Evolutionary conservation across 495 filamentous ascomycete genomes (phyloP).

Genomic region (Aspergillus haitiensis): DNA sequence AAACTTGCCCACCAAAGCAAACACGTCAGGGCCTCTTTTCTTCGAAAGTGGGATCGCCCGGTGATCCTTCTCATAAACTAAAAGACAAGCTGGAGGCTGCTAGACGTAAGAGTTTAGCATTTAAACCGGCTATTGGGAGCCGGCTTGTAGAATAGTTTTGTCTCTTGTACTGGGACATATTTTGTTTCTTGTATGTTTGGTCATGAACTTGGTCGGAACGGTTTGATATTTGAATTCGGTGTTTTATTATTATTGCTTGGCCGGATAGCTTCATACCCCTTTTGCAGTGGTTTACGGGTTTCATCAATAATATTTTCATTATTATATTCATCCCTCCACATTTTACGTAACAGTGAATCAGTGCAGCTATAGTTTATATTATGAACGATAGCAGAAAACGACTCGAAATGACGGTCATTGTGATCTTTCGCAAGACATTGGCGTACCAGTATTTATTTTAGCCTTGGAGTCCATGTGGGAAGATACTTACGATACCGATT

Average conservation of each 20-base stretch:
- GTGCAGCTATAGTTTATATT: too few relatives aligned
- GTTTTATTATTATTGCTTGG: constrained; percentile 5
- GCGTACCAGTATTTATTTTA: too few relatives aligned
- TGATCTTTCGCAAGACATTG: too few relatives aligned
- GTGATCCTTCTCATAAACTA: constrained; percentile 48
- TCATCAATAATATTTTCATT: not conserved
- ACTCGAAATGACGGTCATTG: too few relatives aligned
- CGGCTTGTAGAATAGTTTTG: constrained; percentile 50
- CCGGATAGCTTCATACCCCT: constrained; percentile 10
- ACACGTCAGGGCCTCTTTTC: constrained; percentile 47
- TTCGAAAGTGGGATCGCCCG: constrained; percentile 24
- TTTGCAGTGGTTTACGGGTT: constrained; percentile 7
- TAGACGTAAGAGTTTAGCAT: constrained; percentile 78
- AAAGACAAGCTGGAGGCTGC: constrained; percentile 70
- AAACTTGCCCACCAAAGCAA: constrained; percentile 73
- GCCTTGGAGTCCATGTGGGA: too few relatives aligned
- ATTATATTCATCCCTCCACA: not conserved
- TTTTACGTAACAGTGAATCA: too few relatives aligned
- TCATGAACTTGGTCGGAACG: too few relatives aligned
- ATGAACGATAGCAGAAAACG: too few relatives aligned
- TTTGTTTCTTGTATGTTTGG: constrained; percentile 6
- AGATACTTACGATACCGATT: too few relatives aligned
- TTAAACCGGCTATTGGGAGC: constrained; percentile 75
- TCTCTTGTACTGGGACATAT: not conserved
- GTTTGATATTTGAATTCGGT: not conserved